Percentiles rank a stretch among this genome's conserved stretches.
Evolutionary conservation across 108 stramenopile species (phyloP).

Genomic region (Poteriospumella lacustris): DNA sequence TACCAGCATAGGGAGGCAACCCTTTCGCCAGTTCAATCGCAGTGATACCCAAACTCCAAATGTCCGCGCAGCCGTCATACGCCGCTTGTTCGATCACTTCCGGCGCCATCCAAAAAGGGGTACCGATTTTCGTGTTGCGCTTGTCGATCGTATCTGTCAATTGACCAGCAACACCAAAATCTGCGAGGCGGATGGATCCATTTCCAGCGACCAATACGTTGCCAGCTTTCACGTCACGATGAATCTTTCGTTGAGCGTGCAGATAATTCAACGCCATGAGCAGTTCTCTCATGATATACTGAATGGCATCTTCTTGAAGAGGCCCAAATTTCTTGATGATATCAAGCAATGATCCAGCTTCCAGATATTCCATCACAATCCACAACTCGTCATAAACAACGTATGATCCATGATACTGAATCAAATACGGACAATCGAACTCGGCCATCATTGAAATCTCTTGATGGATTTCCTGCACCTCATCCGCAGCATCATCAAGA

Average conservation of each 20-base stretch:
- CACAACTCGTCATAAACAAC: slow-evolving; percentile 50
- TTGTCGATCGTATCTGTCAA: slow-evolving; percentile 1
- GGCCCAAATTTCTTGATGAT: slow-evolving; percentile 21
- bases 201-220: slow-evolving; percentile 72
- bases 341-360: slow-evolving; percentile 42
- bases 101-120: slow-evolving; percentile 57
- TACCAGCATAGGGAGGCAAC: slow-evolving; percentile 83
- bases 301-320: slow-evolving; percentile 40
- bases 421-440: slow-evolving; percentile 76
- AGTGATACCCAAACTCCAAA: slow-evolving; percentile 96
- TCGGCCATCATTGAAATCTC: slow-evolving; percentile 90
- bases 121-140: neutral
- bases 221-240: slow-evolving; percentile 94
- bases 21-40: slow-evolving; percentile 97
- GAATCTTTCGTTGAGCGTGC: slow-evolving; percentile 89
- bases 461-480: slow-evolving; percentile 70
- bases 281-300: slow-evolving; percentile 79
- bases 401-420: slow-evolving; percentile 79
- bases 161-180: slow-evolving; percentile 21
- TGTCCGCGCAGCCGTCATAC: slow-evolving; percentile 93
- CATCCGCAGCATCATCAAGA: slow-evolving; percentile 73
- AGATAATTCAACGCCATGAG: slow-evolving; percentile 80
- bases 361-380: slow-evolving; percentile 50
- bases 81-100: slow-evolving; percentile 96
- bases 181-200: slow-evolving; percentile 67